Evolutionary conservation across 345 rosid genomes (phyloP).

Genomic region (sweet orange (Citrus sinensis)): DVS_A1.0 CM039167.1:28621501-28622000

Average conservation of each 20-base stretch:
- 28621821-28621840: conserved; percentile 95
- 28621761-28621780: conserved; percentile 70
- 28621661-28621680: conserved; percentile 70
- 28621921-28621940: conserved; percentile 17
- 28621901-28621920: conserved; percentile 29
- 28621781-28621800: conserved; percentile 80
- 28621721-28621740: conserved; percentile 1
- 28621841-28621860: conserved; percentile 91
- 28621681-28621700: conserved; percentile 92
- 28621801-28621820: conserved; percentile 86
- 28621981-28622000: conserved; percentile 11
- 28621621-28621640: conserved; percentile 18
- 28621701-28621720: conserved; percentile 16
- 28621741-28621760: background rate
- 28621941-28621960: conserved; percentile 11
- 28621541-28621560: conserved; percentile 81
- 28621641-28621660: conserved; percentile 45
- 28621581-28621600: conserved; percentile 52
- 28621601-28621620: conserved; percentile 27
- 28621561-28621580: conserved; percentile 59
- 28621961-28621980: conserved; percentile 11
- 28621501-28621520: conserved; percentile 33
- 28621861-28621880: conserved; percentile 84
- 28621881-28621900: conserved; percentile 68
- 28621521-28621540: conserved; percentile 92